Evolutionary conservation across 2,329 filamentous ascomycete species (phyloP), one percentile per base, ranked within the genome.

Genomic region (Fusarium tjaetaba): DNA sequence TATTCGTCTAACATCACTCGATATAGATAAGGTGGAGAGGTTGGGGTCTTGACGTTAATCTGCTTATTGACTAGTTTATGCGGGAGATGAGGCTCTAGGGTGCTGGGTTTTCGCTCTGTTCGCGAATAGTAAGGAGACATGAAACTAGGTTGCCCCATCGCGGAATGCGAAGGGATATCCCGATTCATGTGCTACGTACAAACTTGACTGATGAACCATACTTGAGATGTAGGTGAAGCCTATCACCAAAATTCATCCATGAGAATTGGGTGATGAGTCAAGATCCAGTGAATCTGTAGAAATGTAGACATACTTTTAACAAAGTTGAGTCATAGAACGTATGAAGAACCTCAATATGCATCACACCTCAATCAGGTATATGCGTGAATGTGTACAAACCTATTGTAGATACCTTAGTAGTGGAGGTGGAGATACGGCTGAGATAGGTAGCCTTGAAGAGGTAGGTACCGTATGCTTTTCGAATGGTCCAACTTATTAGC

Each of bases 1-100:
- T 51, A 38, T 62, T 78, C 76, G 76, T 78, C 51, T 78, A 78
- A 78, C 66, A 77, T 78, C 71, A 68, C 76, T 76, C 46, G 30
- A 75, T 77, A 39, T 49, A 75, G 76, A 51, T 68, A 77, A 72
- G 71, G 61, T 62, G 61, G 55, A 65, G 42, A 70, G 58, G 61
- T 55, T 41, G 46, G 63, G 56, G 59, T 73, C 65, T 75, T 51
- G 70, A 66, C 48, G 43, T 76, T 73, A 73, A 69, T 68, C 74
- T 67, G 42, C 45, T 74, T 76, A 65, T 28, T 61, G 65, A 69
- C 66, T 78, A 74, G 76, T 45, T 43, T 39, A 24, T 28, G 51
- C 57, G 74, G 73, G 72, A 74, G 67, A 70, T 72, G 71, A 74
- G 76, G 72, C 72, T 74, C 70, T 62, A 53, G 60, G 34, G 56